Base-by-base conservation (phyloP, 2,329 filamentous ascomycete species). In the Cercospora canescens region DNA sequence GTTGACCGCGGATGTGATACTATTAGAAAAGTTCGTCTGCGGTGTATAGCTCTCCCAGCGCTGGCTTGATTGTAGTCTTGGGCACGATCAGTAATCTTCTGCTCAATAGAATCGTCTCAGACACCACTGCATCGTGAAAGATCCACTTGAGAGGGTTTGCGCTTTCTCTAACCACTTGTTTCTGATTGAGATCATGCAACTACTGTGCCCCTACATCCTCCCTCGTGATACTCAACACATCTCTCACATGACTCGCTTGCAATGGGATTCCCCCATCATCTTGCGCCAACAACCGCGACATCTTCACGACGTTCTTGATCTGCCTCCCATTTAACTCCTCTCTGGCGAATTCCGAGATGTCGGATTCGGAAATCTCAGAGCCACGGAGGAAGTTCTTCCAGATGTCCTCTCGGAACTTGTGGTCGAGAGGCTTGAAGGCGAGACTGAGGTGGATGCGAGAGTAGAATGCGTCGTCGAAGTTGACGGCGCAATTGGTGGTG, bases 361-460 rank as follows among this genome's bases (percentile, higher is more conserved):
- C 68, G 16, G 34, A n/a, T 2, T 55, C 32, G 26, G 59, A 34
- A n/a, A 69, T 37, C 18, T 59, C 54, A 1, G 65, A 41, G 11
- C 50, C 66, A n/a, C 54, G 32, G 16, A 68, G 32, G 78, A 96
- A 96, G 79, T 93, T 89, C 78, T 89, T 89, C 88, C 94, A 96
- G 41, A 97, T 91, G 65, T 87, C 85, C 72, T 88, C 63, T 5
- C 67, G 59, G 18, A 52, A 67, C 11, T 56, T 48, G 34, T 63
- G 58, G 30, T 69, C 67, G 6, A 69, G 63, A 8, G 64, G 30
- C 18, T 65, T 62, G 57, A 65, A 69, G 21, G 62, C 45, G 24
- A 79, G 59, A n/a, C 65, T 71, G 7, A 79, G 62, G 67, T 79
- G 73, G 18, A 79, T 77, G 11, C 76, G 70, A 18, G 74, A 77